Conservation (phyloP, 768 basidiomycete species). For the Xerocomus spinulosus region DNA sequence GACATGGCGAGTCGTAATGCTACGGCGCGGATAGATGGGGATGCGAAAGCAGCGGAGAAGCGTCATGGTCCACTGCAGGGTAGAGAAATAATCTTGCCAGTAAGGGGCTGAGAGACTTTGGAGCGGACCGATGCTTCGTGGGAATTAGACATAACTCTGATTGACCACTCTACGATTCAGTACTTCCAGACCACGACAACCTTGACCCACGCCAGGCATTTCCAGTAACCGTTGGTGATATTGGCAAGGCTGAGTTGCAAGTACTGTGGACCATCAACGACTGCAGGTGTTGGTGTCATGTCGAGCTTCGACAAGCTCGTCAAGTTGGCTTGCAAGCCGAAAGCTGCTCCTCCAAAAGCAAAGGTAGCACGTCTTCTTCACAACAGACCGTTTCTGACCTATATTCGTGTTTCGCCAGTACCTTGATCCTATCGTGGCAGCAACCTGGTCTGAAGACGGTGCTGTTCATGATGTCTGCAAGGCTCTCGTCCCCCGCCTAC, state of each 20-base stretch:
- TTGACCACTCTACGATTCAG: neutral
- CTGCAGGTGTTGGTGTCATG: conserved; percentile 35
- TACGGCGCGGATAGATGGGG: conserved; percentile 6
- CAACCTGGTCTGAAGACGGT: conserved; percentile 96
- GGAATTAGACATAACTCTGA: neutral
- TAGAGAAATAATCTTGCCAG: no score
- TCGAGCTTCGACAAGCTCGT: conserved; percentile 89
- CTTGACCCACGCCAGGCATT: neutral
- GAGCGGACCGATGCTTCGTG: neutral
- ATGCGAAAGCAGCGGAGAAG: neutral
- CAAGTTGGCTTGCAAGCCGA: conserved; percentile 96
- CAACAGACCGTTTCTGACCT: neutral
- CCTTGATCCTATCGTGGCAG: conserved; percentile 92
- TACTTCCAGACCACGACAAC: neutral
- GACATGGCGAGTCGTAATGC: conserved; percentile 23
- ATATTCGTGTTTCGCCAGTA: conserved; percentile 51
- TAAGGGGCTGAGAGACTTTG: no score
- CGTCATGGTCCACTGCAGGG: neutral
- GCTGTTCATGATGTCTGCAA: conserved; percentile 90
- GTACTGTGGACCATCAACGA: neutral
- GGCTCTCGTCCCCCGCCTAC: conserved; percentile 75
- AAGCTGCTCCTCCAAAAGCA: conserved; percentile 90
- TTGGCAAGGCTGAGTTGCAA: conserved; percentile 28
- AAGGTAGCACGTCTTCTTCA: conserved; percentile 56
- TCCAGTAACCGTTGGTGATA: neutral